Base-by-base conservation (phyloP, 768 basidiomycete species). In the Russula earlei region DNA sequence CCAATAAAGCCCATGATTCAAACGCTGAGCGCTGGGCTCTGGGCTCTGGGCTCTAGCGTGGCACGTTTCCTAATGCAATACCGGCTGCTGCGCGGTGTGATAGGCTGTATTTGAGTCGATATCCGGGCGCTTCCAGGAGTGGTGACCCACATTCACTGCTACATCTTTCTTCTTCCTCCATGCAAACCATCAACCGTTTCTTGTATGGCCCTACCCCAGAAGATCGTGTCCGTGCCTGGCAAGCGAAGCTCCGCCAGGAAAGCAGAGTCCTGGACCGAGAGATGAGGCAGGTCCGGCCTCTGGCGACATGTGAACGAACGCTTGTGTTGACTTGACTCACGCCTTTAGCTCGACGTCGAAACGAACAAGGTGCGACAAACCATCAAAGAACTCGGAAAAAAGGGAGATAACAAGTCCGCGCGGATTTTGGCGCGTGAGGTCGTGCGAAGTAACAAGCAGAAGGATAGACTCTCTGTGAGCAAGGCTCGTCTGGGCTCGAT, bases 151-250 rank as follows among this genome's bases (percentile, higher is more conserved):
- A 14, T 12, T 41, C 19, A 12, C 49, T n/a, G 29, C 17, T 20
- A 20, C 51, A 9, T 17, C 38, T 27, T 37, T 27, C 15, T 37
- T 42, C 31, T 37, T 40, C 42, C 19, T 54, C 65, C 60, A 91
- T 92, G 88, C 88, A 91, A 69, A 71, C 84, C 33, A 86, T 98
- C 67, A 94, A 91, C 68, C 83, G 92, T 40, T 93, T 94, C 68
- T 71, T 99, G 43, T 97, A 98, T 73, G 96, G 96, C 2, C 95
- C 93, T 17, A 91, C 95, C 0, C 87, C 94, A 22, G 93, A 98
- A 70, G 96, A 99, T 74, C 84, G 81, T 66, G 86, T 98, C 12
- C 81, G 87, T 49, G 78, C 80, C 71, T 99, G 96, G 96, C 93
- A 98, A 69, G 64, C 76, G 19, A 92, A 89, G 70, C 74, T 99